Base-by-base conservation (phyloP, 345 rosid species). In the Viola odorata region DNA sequence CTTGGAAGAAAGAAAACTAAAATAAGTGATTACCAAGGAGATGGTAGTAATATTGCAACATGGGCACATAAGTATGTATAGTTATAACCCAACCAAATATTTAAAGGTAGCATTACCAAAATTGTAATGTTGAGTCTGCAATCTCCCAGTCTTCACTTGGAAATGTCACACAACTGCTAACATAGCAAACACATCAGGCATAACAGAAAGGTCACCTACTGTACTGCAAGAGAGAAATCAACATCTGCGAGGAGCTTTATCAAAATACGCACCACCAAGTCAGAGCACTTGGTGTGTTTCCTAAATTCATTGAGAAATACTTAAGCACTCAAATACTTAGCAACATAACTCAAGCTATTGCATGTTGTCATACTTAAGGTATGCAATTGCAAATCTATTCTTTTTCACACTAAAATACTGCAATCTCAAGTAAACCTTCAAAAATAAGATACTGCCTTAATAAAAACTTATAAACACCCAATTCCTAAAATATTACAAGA, bases 81-180 rank as follows among this genome's bases (percentile, higher is more conserved):
- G 60, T 37, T 7, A 41, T 4, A 40, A 41, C 57, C 8, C 8
- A 65, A 45, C 32, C 32, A 62, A 37, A 45, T 37, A 7, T 44
- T 8, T 48, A 56, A 11, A 4, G 13, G 13, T n/a, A 47, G 13
- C 45, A 64, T 40, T 89, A 87, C 98, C 98, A 92, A 77, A 92
- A 89, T 66, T 87, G 98, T 81, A 92, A 80, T 72, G 98, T 92
- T 57, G 98, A 92, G 80, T 89, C 98, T 14, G 98, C 96, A 77
- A 89, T 91, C 76, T 87, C 92, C 96, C 98, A 91, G 63, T 87
- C 91, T 63, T 89, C 98, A 77, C 85, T 80, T 73, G 98, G 94
- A 84, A 82, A 91, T 69, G 91, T 75, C 69, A 87, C 85, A 71
- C 98, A 91, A 59, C 98, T 91, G 83, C 64, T 59, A 72, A 54